Conservation (phyloP, 176 grass and related monocot species). For the Paspalum vaginatum region DNA sequence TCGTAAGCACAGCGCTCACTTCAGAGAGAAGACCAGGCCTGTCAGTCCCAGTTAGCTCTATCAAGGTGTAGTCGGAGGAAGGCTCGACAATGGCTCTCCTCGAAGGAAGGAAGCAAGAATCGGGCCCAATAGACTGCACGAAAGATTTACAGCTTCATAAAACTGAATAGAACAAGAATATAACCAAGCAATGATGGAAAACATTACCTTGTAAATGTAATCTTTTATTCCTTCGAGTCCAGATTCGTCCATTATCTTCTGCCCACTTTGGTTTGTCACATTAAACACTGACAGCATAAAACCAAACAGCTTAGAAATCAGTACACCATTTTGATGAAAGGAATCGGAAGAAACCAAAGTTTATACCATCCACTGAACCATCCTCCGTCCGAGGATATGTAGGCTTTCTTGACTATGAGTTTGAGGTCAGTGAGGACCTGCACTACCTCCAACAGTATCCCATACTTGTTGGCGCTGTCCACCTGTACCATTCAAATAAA, state of each 20-base stretch:
- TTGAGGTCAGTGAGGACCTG: constrained; percentile 85
- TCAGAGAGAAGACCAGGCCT: constrained; percentile 88
- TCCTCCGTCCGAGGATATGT: constrained; percentile 87
- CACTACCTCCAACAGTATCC: constrained; percentile 88
- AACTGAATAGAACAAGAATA: constrained; percentile 29
- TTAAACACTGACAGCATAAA: constrained; percentile 71
- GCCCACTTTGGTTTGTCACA: constrained; percentile 71
- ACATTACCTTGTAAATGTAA: constrained; percentile 67
- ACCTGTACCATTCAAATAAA: constrained; percentile 56
- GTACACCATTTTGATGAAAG: neutral
- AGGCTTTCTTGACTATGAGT: constrained; percentile 86
- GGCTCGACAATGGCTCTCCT: constrained; percentile 62
- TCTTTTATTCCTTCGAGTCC: constrained; percentile 53
- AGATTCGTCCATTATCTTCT: constrained; percentile 65
- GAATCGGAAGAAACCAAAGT: constrained; percentile 2
- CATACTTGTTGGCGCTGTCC: constrained; percentile 90
- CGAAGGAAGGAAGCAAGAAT: constrained; percentile 61
- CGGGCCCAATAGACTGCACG: constrained; percentile 62
- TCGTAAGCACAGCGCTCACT: constrained; percentile 79
- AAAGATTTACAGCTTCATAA: constrained; percentile 26
- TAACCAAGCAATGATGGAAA: neutral
- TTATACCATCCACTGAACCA: constrained; percentile 97
- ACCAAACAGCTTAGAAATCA: constrained; percentile 2
- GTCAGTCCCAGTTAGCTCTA: constrained; percentile 89
- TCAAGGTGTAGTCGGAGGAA: constrained; percentile 72